Evolutionary conservation across 352 stramenopile species (phyloP).

Genomic region (Aphanomyces stellatus): DNA sequence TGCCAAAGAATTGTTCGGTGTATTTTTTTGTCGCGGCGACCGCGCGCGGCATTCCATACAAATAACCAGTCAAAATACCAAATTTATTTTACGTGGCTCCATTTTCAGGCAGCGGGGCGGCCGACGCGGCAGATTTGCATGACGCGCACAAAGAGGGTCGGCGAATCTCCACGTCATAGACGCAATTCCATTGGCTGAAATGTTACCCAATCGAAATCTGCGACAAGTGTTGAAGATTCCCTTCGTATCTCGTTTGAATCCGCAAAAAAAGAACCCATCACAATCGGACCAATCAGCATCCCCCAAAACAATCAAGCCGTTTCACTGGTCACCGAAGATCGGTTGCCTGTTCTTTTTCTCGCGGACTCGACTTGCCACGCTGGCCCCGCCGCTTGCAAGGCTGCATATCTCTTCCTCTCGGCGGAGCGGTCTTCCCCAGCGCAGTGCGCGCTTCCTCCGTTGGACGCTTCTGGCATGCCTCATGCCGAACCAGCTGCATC

Average conservation of each 20-base stretch:
- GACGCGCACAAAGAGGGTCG: neutral
- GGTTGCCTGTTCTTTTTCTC: too few species aligned
- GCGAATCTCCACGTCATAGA: neutral
- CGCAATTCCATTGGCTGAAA: neutral
- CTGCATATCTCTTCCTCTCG: too few species aligned
- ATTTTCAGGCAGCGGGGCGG: neutral
- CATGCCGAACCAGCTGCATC: too few species aligned
- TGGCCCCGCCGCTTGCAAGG: too few species aligned
- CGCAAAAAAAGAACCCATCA: conserved; percentile 13
- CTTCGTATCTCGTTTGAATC: conserved; percentile 2
- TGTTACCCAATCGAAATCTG: neutral
- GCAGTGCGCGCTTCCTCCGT: neutral
- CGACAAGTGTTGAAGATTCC: conserved; percentile 5
- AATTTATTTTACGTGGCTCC: neutral
- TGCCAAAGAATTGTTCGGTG: neutral
- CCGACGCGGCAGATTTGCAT: neutral
- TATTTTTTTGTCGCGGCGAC: neutral
- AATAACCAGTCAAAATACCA: neutral
- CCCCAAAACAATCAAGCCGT: neutral
- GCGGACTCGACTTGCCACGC: too few species aligned
- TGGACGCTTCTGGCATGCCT: neutral
- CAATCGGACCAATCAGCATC: neutral
- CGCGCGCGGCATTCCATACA: neutral
- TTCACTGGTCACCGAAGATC: too few species aligned
- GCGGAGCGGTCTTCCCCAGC: too few species aligned